Percentiles rank a stretch among this genome's conserved stretches.
These are phyloP conservation scores for Boletus huronensis DNA, from an alignment of 768 basidiomycete genomes.

Conservation along the genomic window DNA sequence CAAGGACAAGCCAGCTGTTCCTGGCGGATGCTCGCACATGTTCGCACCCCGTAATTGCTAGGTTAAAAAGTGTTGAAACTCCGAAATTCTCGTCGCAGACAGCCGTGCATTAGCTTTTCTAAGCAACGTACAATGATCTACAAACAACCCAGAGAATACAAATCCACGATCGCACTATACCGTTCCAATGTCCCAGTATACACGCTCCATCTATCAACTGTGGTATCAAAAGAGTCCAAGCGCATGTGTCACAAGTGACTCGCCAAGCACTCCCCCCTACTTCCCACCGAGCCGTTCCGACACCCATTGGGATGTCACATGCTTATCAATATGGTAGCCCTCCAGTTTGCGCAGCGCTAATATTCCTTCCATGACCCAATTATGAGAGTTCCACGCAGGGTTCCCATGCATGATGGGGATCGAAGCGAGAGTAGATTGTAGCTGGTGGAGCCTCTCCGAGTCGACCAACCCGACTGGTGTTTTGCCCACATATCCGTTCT, in stretches of 20 bases:
- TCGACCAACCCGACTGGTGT: slow-evolving; percentile 25
- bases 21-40: slow-evolving; percentile 1
- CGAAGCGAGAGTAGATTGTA: slow-evolving; percentile 28
- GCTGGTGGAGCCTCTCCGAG: slow-evolving; percentile 26
- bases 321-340: slow-evolving; percentile 29
- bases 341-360: slow-evolving; percentile 26
- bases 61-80: slow-evolving; percentile 12
- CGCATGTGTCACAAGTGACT: slow-evolving; percentile 5
- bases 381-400: slow-evolving; percentile 27
- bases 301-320: slow-evolving; percentile 29
- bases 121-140: slow-evolving; percentile 15
- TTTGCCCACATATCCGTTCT: slow-evolving; percentile 26
- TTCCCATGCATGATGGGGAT: slow-evolving; percentile 27
- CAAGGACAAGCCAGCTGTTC: neutral
- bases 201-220: slow-evolving; percentile 15
- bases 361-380: slow-evolving; percentile 34
- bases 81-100: slow-evolving; percentile 14
- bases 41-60: slow-evolving; percentile 17
- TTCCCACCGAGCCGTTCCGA: slow-evolving; percentile 26
- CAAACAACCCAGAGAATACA: slow-evolving; percentile 24
- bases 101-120: slow-evolving; percentile 5
- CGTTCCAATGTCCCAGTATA: slow-evolving; percentile 20
- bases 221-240: slow-evolving; percentile 22
- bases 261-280: slow-evolving; percentile 14
- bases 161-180: slow-evolving; percentile 13